Evolutionary conservation across 148 eudicot genomes (phyloP), one percentile per base, ranked within the genome.

Genomic region (Dianthus caryophyllus): DNA sequence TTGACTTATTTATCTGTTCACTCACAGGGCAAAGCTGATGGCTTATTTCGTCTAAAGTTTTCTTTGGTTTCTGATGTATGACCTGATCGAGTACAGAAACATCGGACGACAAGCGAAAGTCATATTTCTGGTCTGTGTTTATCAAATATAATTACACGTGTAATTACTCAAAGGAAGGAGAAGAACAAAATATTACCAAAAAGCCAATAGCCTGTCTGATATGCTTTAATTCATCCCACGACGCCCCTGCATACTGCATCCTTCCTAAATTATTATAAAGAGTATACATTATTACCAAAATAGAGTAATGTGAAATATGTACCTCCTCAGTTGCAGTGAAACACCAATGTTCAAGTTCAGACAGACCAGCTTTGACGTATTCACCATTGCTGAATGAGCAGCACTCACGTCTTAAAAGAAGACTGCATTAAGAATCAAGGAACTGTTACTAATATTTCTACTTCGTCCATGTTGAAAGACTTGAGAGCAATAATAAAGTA

Each of bases 201-300:
- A 95, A 95, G 12, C 96, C 99, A 53, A 95, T 88, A 67, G 99
- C 99, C 75, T 95, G 99, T 75, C 99, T 81, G 61, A 95, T 95
- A 79, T 95, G 99, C 82, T 87, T 95, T 73, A 95, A 86, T 76
- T 95, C 97, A 66, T 95, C 97, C 99, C 99, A 90, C 16, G 99
- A 80, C 68, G 89, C 84, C 56, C 99, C 99, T 73, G 97, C 96
- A 77, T 95, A 90, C 97, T 94, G 93, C 79, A 73, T 36, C 30
- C 61, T 65, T 68, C 48, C 58, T 57, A 65, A 49, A 36, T 80
- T 50, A 67, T 31, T 48, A 44, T n/a, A 53, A 29, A 26, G 59
- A 49, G 24, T 30, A 41, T 41, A 0, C n/a, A 41, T 8, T 70
- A 9, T n/a, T 24, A 33, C 33, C 22, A 17, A 31, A 22, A 49